phyloP scores from a whole-genome alignment of 2,329 filamentous ascomycete species.

The Colletotrichum orbiculare region DNA sequence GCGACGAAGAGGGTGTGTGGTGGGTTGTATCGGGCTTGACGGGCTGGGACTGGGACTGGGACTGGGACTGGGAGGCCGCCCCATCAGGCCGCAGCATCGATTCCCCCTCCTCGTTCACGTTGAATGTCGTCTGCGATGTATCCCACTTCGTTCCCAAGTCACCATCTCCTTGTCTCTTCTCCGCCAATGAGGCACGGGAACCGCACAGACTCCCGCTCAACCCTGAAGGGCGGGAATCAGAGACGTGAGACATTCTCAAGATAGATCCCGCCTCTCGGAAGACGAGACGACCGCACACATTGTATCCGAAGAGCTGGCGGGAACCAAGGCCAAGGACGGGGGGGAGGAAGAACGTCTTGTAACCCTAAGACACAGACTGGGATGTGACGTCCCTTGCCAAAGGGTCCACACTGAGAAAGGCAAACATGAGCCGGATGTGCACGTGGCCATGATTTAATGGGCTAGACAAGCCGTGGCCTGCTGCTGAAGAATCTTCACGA shows the following conservation, averaged over 20 bases:
- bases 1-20: conserved; percentile 7
- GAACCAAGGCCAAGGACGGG: conserved; percentile 33
- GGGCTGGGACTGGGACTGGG: conserved; percentile 10
- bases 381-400: conserved; percentile 27
- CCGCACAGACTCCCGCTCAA: conserved; percentile 40
- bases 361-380: conserved; percentile 20
- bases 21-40: conserved; percentile 36
- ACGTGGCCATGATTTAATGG: conserved; percentile 37
- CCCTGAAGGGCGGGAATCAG: conserved; percentile 33
- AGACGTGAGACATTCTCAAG: background rate
- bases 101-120: conserved; percentile 10
- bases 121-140: conserved; percentile 26
- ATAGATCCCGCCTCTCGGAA: background rate
- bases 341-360: conserved; percentile 11
- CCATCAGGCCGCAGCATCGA: conserved; percentile 31
- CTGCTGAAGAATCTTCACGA: conserved; percentile 34
- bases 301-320: conserved; percentile 6
- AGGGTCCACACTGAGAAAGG: conserved; percentile 33
- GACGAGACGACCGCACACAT: background rate
- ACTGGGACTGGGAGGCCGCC: conserved; percentile 34
- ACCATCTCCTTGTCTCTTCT: conserved; percentile 31
- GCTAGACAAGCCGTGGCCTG: conserved; percentile 33
- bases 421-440: conserved; percentile 36
- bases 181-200: conserved; percentile 38
- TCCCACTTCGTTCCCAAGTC: conserved; percentile 31